Conservation (phyloP, 192 early-diverging fungal genomes). For the Coemansia sp. region DNA sequence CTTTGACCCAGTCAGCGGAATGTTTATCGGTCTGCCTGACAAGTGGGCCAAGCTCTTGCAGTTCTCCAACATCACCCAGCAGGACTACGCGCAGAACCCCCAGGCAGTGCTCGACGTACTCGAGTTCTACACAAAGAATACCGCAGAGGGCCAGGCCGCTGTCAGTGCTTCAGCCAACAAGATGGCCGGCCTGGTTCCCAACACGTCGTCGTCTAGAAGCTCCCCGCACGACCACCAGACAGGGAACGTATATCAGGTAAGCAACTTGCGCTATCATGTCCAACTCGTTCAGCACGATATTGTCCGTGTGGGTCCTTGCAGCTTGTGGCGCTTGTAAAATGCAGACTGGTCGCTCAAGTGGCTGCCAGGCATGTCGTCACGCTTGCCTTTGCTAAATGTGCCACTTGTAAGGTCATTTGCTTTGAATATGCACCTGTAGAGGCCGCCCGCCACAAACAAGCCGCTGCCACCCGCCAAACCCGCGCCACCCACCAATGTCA, state of each 20-base stretch:
- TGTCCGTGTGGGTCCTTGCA: not conserved
- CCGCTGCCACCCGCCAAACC: slow-evolving; percentile 48
- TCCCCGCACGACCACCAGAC: slow-evolving; percentile 20
- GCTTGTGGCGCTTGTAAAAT: slow-evolving; percentile 4
- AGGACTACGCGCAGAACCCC: slow-evolving; percentile 97
- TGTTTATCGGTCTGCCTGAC: slow-evolving; percentile 81
- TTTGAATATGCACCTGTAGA: not conserved
- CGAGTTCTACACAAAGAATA: slow-evolving; percentile 95
- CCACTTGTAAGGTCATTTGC: not conserved
- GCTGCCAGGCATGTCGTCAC: not conserved
- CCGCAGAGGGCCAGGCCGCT: slow-evolving; percentile 42
- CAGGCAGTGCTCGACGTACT: slow-evolving; percentile 97
- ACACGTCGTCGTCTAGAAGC: slow-evolving; percentile 22
- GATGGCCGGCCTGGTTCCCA: slow-evolving; percentile 57
- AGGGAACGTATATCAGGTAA: slow-evolving; percentile 12
- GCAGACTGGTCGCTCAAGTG: slow-evolving; percentile 1
- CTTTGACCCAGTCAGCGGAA: slow-evolving; percentile 58
- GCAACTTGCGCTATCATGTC: not conserved
- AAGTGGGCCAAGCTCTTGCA: slow-evolving; percentile 94
- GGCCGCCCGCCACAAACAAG: slow-evolving; percentile 28
- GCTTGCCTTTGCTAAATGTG: not conserved
- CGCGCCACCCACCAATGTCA: slow-evolving; percentile 41
- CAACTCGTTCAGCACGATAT: not conserved
- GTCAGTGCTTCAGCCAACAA: slow-evolving; percentile 48
- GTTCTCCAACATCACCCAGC: slow-evolving; percentile 90